Base-by-base conservation (phyloP, 306 rosid genomes). In the Vigna nakashimae region DNA sequence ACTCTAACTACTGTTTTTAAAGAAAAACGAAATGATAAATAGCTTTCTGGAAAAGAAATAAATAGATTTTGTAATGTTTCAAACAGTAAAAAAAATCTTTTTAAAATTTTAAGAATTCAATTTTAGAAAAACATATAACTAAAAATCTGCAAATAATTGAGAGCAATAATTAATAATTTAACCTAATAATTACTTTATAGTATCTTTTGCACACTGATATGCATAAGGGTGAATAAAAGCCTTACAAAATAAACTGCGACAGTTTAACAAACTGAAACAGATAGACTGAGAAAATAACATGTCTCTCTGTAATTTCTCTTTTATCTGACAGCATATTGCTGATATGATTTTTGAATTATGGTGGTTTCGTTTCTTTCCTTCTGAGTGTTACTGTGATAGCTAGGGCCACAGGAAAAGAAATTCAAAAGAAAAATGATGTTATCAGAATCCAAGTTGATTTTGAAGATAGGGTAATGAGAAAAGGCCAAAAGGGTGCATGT, bases 401-500 rank as follows among this genome's bases (percentile, higher is more conserved):
- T 42, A 30, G 11, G 76, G 67, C 60, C n/a, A 43, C 34, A 75
- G 58, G 26, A 72, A 76, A 67, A 76, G 76, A 52, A 34, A 9
- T 67, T 80, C 71, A 62, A 80, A 83, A 38, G 30, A 18, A 24
- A 80, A 71, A 82, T 79, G 30, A 55, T 57, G 18, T 22, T 42
- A 42, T 42, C 13, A 70, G 65, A 76, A 76, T 81, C 84, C 87
- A 89, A 85, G 3, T 73, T 84, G 87, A 83, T 63, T 84, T 89
- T 56, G 84, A 86, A 77, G 50, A 68, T 32, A 36, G 30, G 20
- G 62, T 52, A 67, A 3, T 32, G 7, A 62, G 10, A 73, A 56
- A 84, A 64, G 14, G 85, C 87, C 88, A 89, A 89, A 82, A 9
- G 1, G 2, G 1, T 81, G 90, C 97, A 90, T 88, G 97, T 90